These are phyloP conservation scores for Psilocybe tampanensis DNA, from an alignment of 768 basidiomycete genomes.

Conservation along the genomic window DNA sequence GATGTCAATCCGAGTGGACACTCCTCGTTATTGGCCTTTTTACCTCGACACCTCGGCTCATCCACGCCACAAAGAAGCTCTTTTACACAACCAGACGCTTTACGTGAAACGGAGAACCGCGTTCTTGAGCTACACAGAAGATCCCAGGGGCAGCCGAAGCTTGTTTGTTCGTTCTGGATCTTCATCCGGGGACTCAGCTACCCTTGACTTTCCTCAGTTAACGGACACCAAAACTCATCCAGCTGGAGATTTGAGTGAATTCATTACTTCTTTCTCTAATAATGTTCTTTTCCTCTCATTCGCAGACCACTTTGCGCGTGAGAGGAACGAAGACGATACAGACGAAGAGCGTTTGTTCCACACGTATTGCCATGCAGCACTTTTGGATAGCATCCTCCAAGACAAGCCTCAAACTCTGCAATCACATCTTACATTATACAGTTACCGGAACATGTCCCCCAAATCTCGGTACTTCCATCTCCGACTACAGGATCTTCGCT, in stretches of 20 bases:
- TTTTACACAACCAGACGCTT: conserved; percentile 79
- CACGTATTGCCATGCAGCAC: conserved; percentile 71
- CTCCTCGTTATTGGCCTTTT: conserved; percentile 95
- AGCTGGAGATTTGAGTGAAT: conserved; percentile 76
- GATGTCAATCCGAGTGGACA: conserved; percentile 84
- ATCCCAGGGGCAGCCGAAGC: conserved; percentile 91
- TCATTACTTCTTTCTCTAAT: conserved; percentile 87
- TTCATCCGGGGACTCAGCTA: conserved; percentile 81
- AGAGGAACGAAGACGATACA: conserved; percentile 57
- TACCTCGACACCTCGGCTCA: conserved; percentile 75
- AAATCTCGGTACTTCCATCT: conserved; percentile 64
- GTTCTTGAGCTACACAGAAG: conserved; percentile 91
- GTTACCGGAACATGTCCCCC: conserved; percentile 63
- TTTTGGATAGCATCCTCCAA: conserved; percentile 88
- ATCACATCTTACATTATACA: conserved; percentile 72
- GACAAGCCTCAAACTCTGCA: conserved; percentile 84
- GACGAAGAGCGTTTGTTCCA: conserved; percentile 64
- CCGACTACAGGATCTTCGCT: conserved; percentile 71
- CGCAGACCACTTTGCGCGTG: conserved; percentile 73
- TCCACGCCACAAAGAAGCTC: conserved; percentile 64
- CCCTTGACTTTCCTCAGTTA: conserved; percentile 81
- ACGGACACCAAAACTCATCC: conserved; percentile 68
- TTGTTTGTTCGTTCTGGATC: conserved; percentile 88
- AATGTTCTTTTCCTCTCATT: conserved; percentile 79
- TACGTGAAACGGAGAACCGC: conserved; percentile 93